Conservation (phyloP, 148 eudicot genomes). For the Fagopyrum tataricum region DNA sequence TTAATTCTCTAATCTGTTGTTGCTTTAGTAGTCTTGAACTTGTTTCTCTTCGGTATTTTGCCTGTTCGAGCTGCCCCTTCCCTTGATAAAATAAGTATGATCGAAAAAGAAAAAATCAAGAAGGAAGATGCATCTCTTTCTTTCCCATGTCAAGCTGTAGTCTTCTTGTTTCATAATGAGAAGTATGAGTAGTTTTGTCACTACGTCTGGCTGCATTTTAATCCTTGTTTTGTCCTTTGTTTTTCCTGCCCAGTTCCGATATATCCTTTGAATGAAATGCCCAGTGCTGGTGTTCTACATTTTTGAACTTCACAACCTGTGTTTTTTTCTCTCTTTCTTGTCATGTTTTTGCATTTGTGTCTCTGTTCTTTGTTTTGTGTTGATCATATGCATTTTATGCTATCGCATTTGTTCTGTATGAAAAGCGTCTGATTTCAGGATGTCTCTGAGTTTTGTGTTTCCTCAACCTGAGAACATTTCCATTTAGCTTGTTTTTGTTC, state of each 20-base stretch:
- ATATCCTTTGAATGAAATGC: not conserved
- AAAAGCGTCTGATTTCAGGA: not conserved
- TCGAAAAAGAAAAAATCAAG: not conserved
- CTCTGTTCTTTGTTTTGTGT: not conserved
- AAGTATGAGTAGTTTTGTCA: not conserved
- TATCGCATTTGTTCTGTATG: not conserved
- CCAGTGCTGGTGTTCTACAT: not conserved
- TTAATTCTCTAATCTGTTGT: conserved; percentile 6
- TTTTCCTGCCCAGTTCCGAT: not conserved
- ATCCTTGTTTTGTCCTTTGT: not conserved
- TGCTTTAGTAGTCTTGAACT: conserved; percentile 9
- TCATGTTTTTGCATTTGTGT: not conserved
- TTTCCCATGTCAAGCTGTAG: not conserved
- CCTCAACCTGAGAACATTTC: no score
- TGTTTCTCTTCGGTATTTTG: not conserved
- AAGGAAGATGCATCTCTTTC: conserved; percentile 8
- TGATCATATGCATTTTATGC: not conserved
- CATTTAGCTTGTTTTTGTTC: not conserved
- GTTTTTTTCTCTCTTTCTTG: not conserved
- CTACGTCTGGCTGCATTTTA: not conserved
- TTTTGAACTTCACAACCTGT: not conserved
- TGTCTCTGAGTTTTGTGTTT: not conserved
- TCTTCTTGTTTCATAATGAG: not conserved
- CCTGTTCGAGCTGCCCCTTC: conserved; percentile 9
- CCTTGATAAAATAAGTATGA: conserved; percentile 11